Percentiles rank a stretch among this genome's conserved stretches.
phyloP scores from a whole-genome alignment of 2,329 filamentous ascomycete genomes.

The Aspergillus transmontanensis region DNA sequence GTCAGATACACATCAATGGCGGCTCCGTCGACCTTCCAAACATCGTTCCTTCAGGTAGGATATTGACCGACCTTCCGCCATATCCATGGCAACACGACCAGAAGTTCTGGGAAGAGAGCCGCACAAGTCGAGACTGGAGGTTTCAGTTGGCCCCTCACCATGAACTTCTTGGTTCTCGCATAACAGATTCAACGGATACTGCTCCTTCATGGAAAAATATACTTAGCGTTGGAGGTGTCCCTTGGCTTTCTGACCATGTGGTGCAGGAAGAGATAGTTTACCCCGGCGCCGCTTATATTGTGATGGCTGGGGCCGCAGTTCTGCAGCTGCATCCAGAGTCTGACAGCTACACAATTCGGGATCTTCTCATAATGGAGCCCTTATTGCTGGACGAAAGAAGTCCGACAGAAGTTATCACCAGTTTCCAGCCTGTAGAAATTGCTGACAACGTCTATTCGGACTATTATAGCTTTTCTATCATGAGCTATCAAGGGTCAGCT shows the following conservation, averaged over 20 bases:
- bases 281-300: constrained; percentile 20
- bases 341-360: neutral
- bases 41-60: neutral
- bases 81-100: constrained; percentile 13
- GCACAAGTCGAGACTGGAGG: neutral
- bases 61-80: neutral
- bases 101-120: constrained; percentile 7
- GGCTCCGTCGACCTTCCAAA: too few species aligned
- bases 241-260: constrained; percentile 51
- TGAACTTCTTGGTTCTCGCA: constrained; percentile 20
- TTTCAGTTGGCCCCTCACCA: constrained; percentile 9
- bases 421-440: too few species aligned
- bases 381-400: too few species aligned
- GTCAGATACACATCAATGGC: too few species aligned
- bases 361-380: neutral
- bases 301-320: constrained; percentile 19
- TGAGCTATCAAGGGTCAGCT: too few species aligned
- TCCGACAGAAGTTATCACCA: too few species aligned
- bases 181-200: constrained; percentile 14
- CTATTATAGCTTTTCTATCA: too few species aligned
- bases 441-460: too few species aligned
- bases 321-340: neutral
- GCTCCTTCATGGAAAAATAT: constrained; percentile 47
- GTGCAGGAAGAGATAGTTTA: constrained; percentile 14
- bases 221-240: constrained; percentile 32